Evolutionary conservation across 2,329 filamentous ascomycete genomes (phyloP), one percentile per base, ranked within the genome.

Genomic region (Aspergillus proliferans): DNA sequence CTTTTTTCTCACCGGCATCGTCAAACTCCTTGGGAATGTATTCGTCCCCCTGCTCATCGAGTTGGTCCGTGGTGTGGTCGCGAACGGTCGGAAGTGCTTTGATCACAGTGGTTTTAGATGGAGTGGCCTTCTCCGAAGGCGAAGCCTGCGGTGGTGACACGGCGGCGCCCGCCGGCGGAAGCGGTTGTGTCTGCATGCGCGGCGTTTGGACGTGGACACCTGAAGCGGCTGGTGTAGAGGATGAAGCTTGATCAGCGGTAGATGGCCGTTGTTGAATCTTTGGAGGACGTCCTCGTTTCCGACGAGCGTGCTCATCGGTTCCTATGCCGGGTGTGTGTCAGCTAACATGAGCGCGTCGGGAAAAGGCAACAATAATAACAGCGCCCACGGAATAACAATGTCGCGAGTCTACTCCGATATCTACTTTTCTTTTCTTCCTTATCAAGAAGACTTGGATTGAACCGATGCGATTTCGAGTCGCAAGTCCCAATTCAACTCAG

Each of bases 61-160:
- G 81, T 69, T 97, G 92, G 67, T 97, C 92, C 14, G 92, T 97
- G 2, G 93, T 98, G 68, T 98, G 93, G 64, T 98, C 93, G 70
- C 93, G 80, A 12, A 97, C 93, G 3, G 93, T 97, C 2, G 93
- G 93, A 40, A 98, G 77, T 1, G 93, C 93, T 72, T 98, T 98
- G 59, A 97, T 78, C 7, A 92, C 88, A 8, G 89, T 89, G 4
- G 86, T 79, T 70, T 92, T 93, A 19, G 67, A 57, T 4, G 87
- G 83, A 14, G 90, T 93, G 2, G 85, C 80, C 70, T 92, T 93
- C 14, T 69, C 57, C 2, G 87, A 82, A 26, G 89, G 80, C 12
- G 82, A 83, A 15, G 74, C 68, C 53, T 82, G 88, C 18, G 73
- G 71, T 12, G 81, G 80, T 18, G 80, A 81, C n/a, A 62, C 62